Evolutionary conservation across 768 basidiomycete genomes (phyloP), one percentile per base, ranked within the genome.

Genomic region (Termitomyces titanicus): DNA sequence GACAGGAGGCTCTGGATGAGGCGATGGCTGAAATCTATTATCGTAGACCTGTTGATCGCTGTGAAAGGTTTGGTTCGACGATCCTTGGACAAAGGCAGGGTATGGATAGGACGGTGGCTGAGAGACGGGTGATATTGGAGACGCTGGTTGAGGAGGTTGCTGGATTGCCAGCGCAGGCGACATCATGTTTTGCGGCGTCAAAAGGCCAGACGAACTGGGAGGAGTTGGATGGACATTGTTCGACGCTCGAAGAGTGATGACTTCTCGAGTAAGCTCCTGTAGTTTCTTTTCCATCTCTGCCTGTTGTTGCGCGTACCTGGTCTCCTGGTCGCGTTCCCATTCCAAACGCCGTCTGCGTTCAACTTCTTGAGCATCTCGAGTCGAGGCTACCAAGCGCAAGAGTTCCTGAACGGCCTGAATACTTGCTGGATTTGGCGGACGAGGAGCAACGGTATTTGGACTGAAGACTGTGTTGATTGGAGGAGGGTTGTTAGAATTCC

Each of bases 251-350:
- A 85, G 72, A 17, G 69, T 62, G 27, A 72, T 62, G 53, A 86
- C 72, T 63, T 86, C 80, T 59, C 78, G 75, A 24, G 75, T 80
- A 76, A 86, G 76, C 55, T 78, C 79, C 3, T 73, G 59, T 59
- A 89, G 73, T 46, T 77, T 76, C 20, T 74, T 70, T 62, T 88
- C 83, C 73, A 81, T 79, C 63, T 86, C 82, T 25, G 78, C 79
- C 55, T 86, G 80, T 44, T 74, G 68, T 59, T 82, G 79, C 13
- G 68, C 61, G 48, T 74, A 77, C 61, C 77, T 85, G 10, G 77
- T 77, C 70, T 89, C 89, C 57, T 87, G 84, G 54, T 85, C 83
- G 59, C 79, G 74, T 62, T 91, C 89, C 88, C 89, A 90, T 35
- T 73, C 79, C 8, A 77, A 52, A 46, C 87, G 74, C 18, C 89